Evolutionary conservation across 2,329 filamentous ascomycete species (phyloP).

Genomic region (Zasmidium citrigriseum): DNA sequence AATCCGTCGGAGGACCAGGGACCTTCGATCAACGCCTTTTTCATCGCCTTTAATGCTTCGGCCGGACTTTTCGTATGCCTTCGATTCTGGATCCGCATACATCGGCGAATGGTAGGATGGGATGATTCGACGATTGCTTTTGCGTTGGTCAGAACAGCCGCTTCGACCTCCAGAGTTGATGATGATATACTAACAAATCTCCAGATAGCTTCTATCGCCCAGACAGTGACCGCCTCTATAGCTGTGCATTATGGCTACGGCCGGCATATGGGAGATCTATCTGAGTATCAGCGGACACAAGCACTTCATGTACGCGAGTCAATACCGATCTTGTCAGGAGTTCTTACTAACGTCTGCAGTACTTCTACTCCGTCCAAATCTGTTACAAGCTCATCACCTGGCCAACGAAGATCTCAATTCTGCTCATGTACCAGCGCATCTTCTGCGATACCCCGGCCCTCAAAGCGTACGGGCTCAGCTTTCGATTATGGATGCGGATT

Average conservation of each 20-base stretch:
- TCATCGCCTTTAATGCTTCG: not conserved
- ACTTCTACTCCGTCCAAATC: not conserved
- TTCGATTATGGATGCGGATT: not conserved
- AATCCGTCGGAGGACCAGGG: not conserved
- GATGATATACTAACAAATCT: not conserved
- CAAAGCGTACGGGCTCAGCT: not conserved
- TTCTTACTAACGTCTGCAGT: not conserved
- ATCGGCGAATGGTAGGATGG: not conserved
- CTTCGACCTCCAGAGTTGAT: too few species aligned
- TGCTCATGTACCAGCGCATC: not conserved
- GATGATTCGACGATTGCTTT: not conserved
- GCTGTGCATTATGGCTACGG: not conserved
- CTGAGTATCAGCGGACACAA: not conserved
- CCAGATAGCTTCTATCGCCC: not conserved
- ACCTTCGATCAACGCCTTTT: not conserved
- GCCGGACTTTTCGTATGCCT: not conserved
- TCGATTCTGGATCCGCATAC: not conserved
- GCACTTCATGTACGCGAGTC: not conserved
- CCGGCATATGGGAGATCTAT: not conserved
- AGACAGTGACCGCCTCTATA: not conserved
- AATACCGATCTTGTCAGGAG: not conserved
- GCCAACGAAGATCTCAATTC: not conserved
- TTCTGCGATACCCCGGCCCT: not conserved
- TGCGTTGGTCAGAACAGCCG: not conserved
- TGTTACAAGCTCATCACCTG: not conserved